phyloP scores from a whole-genome alignment of 2,329 filamentous ascomycete genomes.

The Xylariales sp. region DNA sequence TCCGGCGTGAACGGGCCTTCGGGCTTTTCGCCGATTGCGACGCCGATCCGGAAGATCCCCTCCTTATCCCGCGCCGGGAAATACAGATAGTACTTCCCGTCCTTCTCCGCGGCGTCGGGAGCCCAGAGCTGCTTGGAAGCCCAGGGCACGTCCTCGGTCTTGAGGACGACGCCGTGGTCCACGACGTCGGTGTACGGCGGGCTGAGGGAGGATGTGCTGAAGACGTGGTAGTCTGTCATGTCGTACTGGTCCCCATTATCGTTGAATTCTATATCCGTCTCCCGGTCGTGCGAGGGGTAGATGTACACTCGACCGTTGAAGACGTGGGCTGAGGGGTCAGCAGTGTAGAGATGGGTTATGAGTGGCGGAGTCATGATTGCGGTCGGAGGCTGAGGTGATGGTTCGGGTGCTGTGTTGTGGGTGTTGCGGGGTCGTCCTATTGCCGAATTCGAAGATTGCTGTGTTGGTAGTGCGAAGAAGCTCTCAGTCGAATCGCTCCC shows the following conservation, averaged over 20 bases:
- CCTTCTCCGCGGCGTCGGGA: constrained; percentile 65
- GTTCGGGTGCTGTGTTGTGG: not conserved
- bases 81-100: constrained; percentile 69
- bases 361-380: constrained; percentile 52
- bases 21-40: constrained; percentile 59
- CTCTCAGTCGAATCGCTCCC: no score
- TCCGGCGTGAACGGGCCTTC: constrained; percentile 68
- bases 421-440: not conserved
- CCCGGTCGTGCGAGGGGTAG: constrained; percentile 76
- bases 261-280: constrained; percentile 70
- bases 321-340: constrained; percentile 75
- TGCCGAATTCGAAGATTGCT: not conserved
- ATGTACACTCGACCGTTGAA: constrained; percentile 73
- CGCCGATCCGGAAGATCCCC: constrained; percentile 69
- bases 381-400: no score
- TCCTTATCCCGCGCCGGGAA: constrained; percentile 71
- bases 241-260: constrained; percentile 84
- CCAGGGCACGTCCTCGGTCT: constrained; percentile 65
- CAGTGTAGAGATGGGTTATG: constrained; percentile 72
- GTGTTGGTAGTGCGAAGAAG: no score
- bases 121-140: constrained; percentile 77
- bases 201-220: constrained; percentile 50
- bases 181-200: constrained; percentile 52
- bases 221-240: constrained; percentile 80
- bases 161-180: constrained; percentile 69